A percentile compares a stretch with the other conserved stretches of the same genome.
Conservation (phyloP, 305 asterid genomes). For the Andrographis paniculata region DNA sequence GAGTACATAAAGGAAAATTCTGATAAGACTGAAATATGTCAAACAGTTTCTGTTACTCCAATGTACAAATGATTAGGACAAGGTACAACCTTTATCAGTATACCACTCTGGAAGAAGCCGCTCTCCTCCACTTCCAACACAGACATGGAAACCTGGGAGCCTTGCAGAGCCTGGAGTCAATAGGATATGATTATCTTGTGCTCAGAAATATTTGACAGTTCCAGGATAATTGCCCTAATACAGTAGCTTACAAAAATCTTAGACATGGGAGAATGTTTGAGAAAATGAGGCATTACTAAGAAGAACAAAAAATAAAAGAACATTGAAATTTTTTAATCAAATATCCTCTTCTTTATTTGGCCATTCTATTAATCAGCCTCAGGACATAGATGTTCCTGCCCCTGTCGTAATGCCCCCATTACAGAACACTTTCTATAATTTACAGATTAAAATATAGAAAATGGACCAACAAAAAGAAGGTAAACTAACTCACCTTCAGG, state of each 20-base stretch:
- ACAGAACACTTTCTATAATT: conserved; percentile 4
- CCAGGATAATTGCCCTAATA: conserved; percentile 2
- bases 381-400: conserved; percentile 1
- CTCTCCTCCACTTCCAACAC: conserved; percentile 99
- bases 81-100: conserved; percentile 62
- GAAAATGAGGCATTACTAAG: no score
- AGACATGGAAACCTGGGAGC: conserved; percentile 88
- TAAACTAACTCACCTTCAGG: conserved; percentile 69
- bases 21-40: neutral
- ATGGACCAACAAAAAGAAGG: conserved; percentile 13
- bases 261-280: no score
- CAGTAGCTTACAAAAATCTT: neutral
- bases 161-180: conserved; percentile 77
- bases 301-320: no score
- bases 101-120: conserved; percentile 97
- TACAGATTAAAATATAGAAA: neutral
- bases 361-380: neutral
- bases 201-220: conserved; percentile 15
- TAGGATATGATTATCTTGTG: neutral
- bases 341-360: neutral
- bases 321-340: no score
- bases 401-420: conserved; percentile 1
- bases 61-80: neutral
- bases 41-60: neutral
- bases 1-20: conserved; percentile 8